Percentiles rank a stretch among this genome's conserved stretches.
phyloP scores from a whole-genome alignment of 2,329 filamentous ascomycete species.

The Stylonectria norvegica region DNA sequence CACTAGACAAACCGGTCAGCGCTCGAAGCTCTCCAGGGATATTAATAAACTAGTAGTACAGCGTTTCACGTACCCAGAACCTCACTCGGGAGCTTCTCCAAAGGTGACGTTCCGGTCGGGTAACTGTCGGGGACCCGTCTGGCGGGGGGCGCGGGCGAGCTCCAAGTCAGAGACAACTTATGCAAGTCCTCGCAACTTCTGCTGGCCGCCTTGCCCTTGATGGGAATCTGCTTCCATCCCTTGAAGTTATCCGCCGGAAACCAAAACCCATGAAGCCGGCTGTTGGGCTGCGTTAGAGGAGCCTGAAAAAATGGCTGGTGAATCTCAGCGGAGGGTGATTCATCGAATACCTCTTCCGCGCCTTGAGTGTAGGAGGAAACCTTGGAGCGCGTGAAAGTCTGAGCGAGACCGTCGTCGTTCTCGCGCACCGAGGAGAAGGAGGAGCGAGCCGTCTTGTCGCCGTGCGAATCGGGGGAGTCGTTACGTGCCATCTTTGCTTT shows the following conservation, averaged over 20 bases:
- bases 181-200: constrained; percentile 60
- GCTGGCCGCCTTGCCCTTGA: constrained; percentile 57
- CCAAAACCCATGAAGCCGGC: constrained; percentile 56
- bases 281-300: constrained; percentile 53
- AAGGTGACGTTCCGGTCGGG: constrained; percentile 48
- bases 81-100: constrained; percentile 69
- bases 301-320: constrained; percentile 46
- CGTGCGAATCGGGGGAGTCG: constrained; percentile 33
- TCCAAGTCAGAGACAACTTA: constrained; percentile 54
- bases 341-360: constrained; percentile 51
- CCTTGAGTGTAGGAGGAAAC: constrained; percentile 54
- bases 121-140: constrained; percentile 30
- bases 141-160: constrained; percentile 36
- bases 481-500: constrained; percentile 38
- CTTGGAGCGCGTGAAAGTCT: constrained; percentile 62
- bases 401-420: constrained; percentile 55
- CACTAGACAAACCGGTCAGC: constrained; percentile 43
- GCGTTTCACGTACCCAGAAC: constrained; percentile 58
- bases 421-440: constrained; percentile 63
- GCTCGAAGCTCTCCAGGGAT: constrained; percentile 12
- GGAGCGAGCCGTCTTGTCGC: constrained; percentile 43
- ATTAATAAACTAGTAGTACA: constrained; percentile 5
- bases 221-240: constrained; percentile 61
- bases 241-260: constrained; percentile 56
- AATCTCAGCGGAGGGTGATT: constrained; percentile 43